Evolutionary conservation across 331 rosid species (phyloP), one percentile per base, ranked within the genome.

Genomic region (Malus hybrid): DNA sequence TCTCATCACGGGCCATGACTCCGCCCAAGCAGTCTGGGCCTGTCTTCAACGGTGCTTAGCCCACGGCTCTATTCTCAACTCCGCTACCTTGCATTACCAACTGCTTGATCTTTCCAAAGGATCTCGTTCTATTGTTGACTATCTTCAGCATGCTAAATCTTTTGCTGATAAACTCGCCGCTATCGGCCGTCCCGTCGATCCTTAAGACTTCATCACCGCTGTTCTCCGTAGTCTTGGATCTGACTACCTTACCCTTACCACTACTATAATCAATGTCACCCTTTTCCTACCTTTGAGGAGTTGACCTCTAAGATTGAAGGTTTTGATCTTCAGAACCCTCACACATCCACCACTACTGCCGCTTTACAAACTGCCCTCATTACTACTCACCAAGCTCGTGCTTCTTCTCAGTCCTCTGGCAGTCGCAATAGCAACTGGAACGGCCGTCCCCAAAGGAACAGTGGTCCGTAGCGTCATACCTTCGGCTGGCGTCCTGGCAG

Each of bases 51-150:
- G 0, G 1, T 0, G 10, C 11, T 56, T 56, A 1, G 27, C 61
- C 5, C 61, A 56, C 2, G 1, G 10, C 11, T 56, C 28, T 20
- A 1, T 56, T 1, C 3, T 6, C 20, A 56, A 56, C 4, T 6
- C 19, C 7, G 61, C 61, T 19, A 1, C 6, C 11, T 1, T n/a
- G 7, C 27, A 12, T 3, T 6, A 5, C 1, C 12, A 56, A 56
- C 61, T 56, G 4, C 22, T 19, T 56, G 61, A 56, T 56, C 19
- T 2, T 6, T 56, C 24, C 8, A 56, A 56, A 56, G 2, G 27
- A n/a, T 18, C 19, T n/a, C 9, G n/a, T 0, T 7, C 61, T 18
- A 3, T 56, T 9, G 0, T 0, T 36, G 44, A 56, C 1, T 56
- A 56, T 2, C 61, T 56, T 9, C 61, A 56, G 1, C 11, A 6